A percentile compares a stretch with the other conserved stretches of the same genome.
These are phyloP conservation scores for Talaromyces marneffei DNA, from an alignment of 2,329 filamentous ascomycete genomes.

Conservation along the genomic window DNA sequence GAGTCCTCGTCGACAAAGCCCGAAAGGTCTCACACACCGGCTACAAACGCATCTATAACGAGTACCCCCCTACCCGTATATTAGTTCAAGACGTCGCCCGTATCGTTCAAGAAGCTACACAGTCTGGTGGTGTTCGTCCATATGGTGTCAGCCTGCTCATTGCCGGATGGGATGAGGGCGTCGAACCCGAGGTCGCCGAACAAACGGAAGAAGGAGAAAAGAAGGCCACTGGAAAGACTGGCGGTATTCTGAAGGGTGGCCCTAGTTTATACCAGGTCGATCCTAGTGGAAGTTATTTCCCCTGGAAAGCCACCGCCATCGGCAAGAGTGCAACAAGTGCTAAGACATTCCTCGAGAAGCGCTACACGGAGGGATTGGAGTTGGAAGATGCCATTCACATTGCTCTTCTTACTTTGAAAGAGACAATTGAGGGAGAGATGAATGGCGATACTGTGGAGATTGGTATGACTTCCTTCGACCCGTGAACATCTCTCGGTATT, in stretches of 20 bases:
- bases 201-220: slow-evolving; percentile 53
- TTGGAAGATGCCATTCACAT: slow-evolving; percentile 98
- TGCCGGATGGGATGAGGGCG: slow-evolving; percentile 95
- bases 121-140: slow-evolving; percentile 92
- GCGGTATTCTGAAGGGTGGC: slow-evolving; percentile 89
- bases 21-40: slow-evolving; percentile 96
- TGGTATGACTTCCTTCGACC: slow-evolving; percentile 51
- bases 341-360: slow-evolving; percentile 98
- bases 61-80: slow-evolving; percentile 99
- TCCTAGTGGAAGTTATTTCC: slow-evolving; percentile 97
- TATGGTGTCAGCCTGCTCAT: slow-evolving; percentile 95
- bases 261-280: slow-evolving; percentile 98
- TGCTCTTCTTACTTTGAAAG: slow-evolving; percentile 91
- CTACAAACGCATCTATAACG: slow-evolving; percentile 99
- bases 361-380: slow-evolving; percentile 95
- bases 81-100: slow-evolving; percentile 96
- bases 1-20: slow-evolving; percentile 93
- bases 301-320: slow-evolving; percentile 98
- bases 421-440: slow-evolving; percentile 99
- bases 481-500: background rate
- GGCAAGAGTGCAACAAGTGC: slow-evolving; percentile 97
- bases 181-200: slow-evolving; percentile 74
- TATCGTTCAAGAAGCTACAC: slow-evolving; percentile 98
- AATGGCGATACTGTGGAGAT: slow-evolving; percentile 98
- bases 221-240: slow-evolving; percentile 78